A percentile compares a stretch with the other conserved stretches of the same genome.
phyloP scores from a whole-genome alignment of 2,329 filamentous ascomycete genomes.

The Gnomoniopsis sp. region DNA sequence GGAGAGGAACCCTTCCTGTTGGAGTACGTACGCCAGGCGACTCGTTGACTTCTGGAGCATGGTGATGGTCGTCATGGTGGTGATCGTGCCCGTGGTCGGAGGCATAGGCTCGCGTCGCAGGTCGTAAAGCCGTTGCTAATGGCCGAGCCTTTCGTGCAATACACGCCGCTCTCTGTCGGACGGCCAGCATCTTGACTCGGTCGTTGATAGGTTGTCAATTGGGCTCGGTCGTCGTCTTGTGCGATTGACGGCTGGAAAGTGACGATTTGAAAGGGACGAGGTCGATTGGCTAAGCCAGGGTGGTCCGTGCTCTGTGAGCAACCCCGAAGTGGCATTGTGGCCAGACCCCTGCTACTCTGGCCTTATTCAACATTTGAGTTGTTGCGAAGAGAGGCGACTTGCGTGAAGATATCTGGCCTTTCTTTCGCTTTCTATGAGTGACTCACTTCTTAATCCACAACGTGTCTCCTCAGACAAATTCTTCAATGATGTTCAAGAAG shows the following conservation, averaged over 20 bases:
- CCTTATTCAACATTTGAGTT: neutral
- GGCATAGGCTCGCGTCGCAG: constrained; percentile 45
- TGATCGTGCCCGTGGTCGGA: constrained; percentile 48
- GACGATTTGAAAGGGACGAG: constrained; percentile 10
- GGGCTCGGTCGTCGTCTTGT: neutral
- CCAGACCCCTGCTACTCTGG: neutral
- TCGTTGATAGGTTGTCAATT: constrained; percentile 11
- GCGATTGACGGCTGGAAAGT: neutral
- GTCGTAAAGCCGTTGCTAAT: constrained; percentile 21
- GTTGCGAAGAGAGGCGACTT: neutral
- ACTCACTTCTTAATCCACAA: constrained; percentile 19
- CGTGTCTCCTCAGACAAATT: neutral
- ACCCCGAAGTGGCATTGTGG: neutral
- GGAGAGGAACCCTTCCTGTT: no score
- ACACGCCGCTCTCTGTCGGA: constrained; percentile 33
- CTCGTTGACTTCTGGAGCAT: constrained; percentile 43
- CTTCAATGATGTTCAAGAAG: neutral
- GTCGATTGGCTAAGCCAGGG: neutral
- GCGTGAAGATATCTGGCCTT: constrained; percentile 25
- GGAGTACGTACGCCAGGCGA: constrained; percentile 50
- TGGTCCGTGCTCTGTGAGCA: neutral
- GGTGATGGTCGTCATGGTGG: constrained; percentile 37
- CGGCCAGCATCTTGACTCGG: constrained; percentile 32
- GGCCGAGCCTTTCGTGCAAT: constrained; percentile 35
- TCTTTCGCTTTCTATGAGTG: constrained; percentile 23